Base-by-base conservation (phyloP, 208 protist species). In the Trypanosoma vivax region DNA sequence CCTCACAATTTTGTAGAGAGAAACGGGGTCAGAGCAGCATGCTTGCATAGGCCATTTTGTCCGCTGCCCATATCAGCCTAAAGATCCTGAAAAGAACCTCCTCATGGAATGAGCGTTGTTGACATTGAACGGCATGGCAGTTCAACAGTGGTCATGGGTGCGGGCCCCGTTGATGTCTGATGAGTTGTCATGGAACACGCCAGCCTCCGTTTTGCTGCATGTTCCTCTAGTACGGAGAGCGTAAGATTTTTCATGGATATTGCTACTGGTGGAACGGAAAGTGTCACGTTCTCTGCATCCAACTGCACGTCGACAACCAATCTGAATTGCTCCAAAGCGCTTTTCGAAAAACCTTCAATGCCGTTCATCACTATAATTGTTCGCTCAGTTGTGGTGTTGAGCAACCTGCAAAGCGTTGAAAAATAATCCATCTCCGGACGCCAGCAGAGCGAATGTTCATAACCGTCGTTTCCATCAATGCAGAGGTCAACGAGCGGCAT, bases 371-470 rank as follows among this genome's bases (percentile, higher is more conserved):
- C 75, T n/a, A 94, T 55, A 19, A 94, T 72, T 2, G 83, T 76
- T 18, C 83, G 83, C 23, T 60, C 65, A 1, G 42, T 66, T 14
- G 69, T 54, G n/a, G 62, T 53, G 43, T 89, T 79, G 31, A 94
- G 73, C 52, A 65, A 56, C 50, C 67, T 80, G 24, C 81, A 76
- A 37, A 82, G 87, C 10, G 64, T 59, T 29, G 76, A 70, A 37
- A 92, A 94, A 67, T 89, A 94, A 56, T 94, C 83, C 69, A 85
- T 79, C 52, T 90, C 88, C 0, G 88, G 88, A 0, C 83, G 65
- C 70, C 79, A 91, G 14, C 81, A 76, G 45, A 91, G 62, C 0
- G 55, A 56, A 16, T 65, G 39, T 18, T 53, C 45, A 29, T 87
- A 75, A 7, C 80, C 88, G 24, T 88, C 76, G 42, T 72, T 79